Conservation (phyloP, 2,329 filamentous ascomycete species). For the Fusarium protoensiforme region DNA sequence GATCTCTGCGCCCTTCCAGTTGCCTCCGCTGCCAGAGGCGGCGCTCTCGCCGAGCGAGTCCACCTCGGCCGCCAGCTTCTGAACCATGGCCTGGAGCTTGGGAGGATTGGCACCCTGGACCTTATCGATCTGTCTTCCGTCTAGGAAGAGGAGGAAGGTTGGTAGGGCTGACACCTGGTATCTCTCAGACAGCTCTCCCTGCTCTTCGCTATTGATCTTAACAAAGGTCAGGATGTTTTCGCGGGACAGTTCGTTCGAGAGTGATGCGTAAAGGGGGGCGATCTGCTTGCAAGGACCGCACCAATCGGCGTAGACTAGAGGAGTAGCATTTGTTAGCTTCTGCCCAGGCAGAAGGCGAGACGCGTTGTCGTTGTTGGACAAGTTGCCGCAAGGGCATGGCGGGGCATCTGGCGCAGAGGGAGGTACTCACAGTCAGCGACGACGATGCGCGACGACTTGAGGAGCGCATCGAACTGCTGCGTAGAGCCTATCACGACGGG, state of each 20-base stretch:
- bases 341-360: constrained; percentile 12
- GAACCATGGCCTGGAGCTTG: constrained; percentile 76
- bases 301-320: constrained; percentile 86
- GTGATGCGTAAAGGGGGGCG: constrained; percentile 82
- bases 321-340: constrained; percentile 25
- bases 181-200: constrained; percentile 77
- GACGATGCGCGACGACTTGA: constrained; percentile 80
- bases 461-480: constrained; percentile 73
- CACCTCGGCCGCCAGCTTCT: constrained; percentile 76
- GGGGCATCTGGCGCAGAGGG: constrained; percentile 29
- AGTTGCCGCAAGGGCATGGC: constrained; percentile 22
- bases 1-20: constrained; percentile 79
- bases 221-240: constrained; percentile 82
- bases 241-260: constrained; percentile 77
- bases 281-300: constrained; percentile 87
- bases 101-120: constrained; percentile 79
- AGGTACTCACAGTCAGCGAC: constrained; percentile 84
- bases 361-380: constrained; percentile 24
- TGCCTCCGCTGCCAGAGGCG: constrained; percentile 54
- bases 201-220: constrained; percentile 86
- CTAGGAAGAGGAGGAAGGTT: constrained; percentile 90
- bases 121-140: constrained; percentile 73
- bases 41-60: constrained; percentile 61
- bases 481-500: constrained; percentile 55
- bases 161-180: constrained; percentile 84